phyloP scores from a whole-genome alignment of 768 basidiomycete genomes.

The Leccinum incarnatum region DNA sequence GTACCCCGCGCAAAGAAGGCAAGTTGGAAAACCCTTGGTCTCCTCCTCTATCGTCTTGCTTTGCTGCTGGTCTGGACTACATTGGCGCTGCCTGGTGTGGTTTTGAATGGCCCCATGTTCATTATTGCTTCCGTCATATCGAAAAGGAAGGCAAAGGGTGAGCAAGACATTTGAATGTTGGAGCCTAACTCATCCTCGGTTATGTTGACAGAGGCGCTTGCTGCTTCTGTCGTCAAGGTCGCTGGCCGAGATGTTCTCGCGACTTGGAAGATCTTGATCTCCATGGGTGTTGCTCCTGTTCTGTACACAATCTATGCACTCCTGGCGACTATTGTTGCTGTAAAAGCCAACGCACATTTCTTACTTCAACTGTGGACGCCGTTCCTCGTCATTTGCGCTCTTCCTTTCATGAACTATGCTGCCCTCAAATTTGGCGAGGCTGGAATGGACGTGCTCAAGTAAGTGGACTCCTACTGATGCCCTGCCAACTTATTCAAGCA shows the following conservation, averaged over 20 bases:
- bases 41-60: constrained; percentile 78
- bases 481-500: constrained; percentile 7
- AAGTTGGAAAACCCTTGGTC: constrained; percentile 80
- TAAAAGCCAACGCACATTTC: constrained; percentile 60
- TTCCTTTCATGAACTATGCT: constrained; percentile 90
- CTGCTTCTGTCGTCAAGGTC: constrained; percentile 92
- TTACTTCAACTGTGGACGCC: constrained; percentile 74
- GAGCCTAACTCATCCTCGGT: background rate
- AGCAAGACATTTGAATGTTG: background rate
- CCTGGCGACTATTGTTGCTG: constrained; percentile 69
- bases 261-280: constrained; percentile 96
- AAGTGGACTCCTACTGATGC: constrained; percentile 28
- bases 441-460: constrained; percentile 97
- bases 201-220: constrained; percentile 74
- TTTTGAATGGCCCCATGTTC: constrained; percentile 93
- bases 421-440: constrained; percentile 98
- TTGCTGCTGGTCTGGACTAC: constrained; percentile 79
- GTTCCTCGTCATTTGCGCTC: constrained; percentile 62
- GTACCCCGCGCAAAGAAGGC: constrained; percentile 87
- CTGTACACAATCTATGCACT: constrained; percentile 82
- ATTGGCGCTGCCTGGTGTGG: constrained; percentile 85
- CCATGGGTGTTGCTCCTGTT: constrained; percentile 84
- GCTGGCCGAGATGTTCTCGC: constrained; percentile 96
- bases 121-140: constrained; percentile 86
- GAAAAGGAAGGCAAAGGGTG: constrained; percentile 86